These are phyloP conservation scores for Lyophyllum decastes DNA, from an alignment of 768 basidiomycete species.

Conservation along the genomic window DNA sequence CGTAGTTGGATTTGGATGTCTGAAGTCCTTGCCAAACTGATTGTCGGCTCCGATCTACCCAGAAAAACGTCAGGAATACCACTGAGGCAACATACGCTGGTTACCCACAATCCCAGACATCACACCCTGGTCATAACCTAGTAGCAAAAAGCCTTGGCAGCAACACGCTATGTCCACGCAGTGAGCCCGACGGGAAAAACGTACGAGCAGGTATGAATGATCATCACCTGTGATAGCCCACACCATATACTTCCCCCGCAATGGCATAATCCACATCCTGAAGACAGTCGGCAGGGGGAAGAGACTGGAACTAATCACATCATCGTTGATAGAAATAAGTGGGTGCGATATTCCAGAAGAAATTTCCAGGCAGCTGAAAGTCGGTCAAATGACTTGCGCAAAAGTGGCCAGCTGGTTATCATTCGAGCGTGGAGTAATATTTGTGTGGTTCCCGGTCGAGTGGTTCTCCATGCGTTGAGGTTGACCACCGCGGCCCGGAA, in stretches of 20 bases:
- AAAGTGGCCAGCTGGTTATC: neutral
- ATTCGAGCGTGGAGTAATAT: neutral
- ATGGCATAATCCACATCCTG: conserved; percentile 35
- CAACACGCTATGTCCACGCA: conserved; percentile 34
- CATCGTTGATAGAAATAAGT: neutral
- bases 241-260: conserved; percentile 37
- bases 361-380: neutral
- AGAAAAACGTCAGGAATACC: neutral
- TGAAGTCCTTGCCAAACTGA: conserved; percentile 39
- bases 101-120: conserved; percentile 39
- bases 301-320: neutral
- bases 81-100: neutral
- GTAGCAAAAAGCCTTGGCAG: conserved; percentile 39
- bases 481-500: too few species aligned
- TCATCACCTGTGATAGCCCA: conserved; percentile 39
- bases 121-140: conserved; percentile 41
- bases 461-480: too few species aligned
- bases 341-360: neutral
- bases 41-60: conserved; percentile 41
- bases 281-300: neutral
- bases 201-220: neutral
- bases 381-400: conserved; percentile 11
- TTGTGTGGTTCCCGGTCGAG: neutral
- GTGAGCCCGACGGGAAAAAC: neutral
- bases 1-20: conserved; percentile 34